Conservation (phyloP, 2,329 filamentous ascomycete species). For the Trichoderma gracile region DNA sequence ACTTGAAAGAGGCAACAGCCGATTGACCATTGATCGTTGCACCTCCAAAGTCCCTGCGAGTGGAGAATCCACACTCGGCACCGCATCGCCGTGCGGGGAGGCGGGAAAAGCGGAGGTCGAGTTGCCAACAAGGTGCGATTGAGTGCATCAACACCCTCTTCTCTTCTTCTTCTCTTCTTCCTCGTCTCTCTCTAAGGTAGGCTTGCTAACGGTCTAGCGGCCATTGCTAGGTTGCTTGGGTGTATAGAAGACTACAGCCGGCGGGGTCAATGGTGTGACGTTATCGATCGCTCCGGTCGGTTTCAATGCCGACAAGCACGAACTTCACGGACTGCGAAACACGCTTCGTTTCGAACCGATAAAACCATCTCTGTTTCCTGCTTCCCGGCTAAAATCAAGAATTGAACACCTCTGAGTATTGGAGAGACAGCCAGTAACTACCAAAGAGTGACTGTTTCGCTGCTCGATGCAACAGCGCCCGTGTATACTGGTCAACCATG, state of each 20-base stretch:
- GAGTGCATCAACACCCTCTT: conserved; percentile 7
- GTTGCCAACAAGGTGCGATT: not conserved
- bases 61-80: conserved; percentile 23
- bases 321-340: conserved; percentile 8
- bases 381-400: not conserved
- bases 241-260: not conserved
- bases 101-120: conserved; percentile 2
- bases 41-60: conserved; percentile 1
- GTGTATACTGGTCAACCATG: too few species aligned
- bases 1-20: conserved; percentile 18
- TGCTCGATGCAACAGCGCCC: too few species aligned
- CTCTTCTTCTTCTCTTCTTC: not conserved
- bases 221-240: not conserved
- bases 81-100: conserved; percentile 22
- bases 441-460: too few species aligned
- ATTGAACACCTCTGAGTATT: too few species aligned
- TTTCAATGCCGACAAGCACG: conserved; percentile 15
- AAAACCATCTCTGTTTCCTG: not conserved
- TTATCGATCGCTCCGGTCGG: conserved; percentile 18
- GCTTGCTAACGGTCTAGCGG: not conserved
- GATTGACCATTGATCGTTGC: not conserved
- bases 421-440: too few species aligned
- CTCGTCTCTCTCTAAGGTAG: not conserved
- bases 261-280: conserved; percentile 18
- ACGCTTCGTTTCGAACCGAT: conserved; percentile 11